Conservation (phyloP, 352 stramenopile species). For the Phytophthora hybrid region DNA sequence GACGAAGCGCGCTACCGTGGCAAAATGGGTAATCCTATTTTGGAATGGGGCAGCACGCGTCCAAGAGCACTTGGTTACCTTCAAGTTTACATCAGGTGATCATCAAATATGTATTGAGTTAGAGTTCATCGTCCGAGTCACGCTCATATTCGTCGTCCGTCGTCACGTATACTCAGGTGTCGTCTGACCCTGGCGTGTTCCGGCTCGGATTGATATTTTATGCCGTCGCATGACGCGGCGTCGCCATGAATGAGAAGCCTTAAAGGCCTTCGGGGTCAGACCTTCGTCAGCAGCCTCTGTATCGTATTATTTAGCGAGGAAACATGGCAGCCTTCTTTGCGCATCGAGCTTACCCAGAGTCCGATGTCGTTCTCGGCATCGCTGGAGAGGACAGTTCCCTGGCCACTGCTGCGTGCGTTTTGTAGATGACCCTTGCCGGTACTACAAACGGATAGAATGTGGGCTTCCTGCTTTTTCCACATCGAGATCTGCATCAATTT, state of each 20-base stretch:
- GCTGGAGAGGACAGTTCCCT: slow-evolving; percentile 11
- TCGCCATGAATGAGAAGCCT: slow-evolving; percentile 12
- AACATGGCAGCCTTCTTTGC: slow-evolving; percentile 6
- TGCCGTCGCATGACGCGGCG: slow-evolving; percentile 3
- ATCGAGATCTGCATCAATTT: slow-evolving; percentile 18
- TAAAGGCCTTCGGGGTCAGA: not conserved
- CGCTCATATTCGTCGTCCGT: not conserved
- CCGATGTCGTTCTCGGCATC: slow-evolving; percentile 4
- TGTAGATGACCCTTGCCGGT: not conserved
- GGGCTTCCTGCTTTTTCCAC: not conserved
- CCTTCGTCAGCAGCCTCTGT: slow-evolving; percentile 17
- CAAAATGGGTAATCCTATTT: too few species aligned
- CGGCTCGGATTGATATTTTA: slow-evolving; percentile 5
- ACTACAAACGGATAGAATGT: not conserved
- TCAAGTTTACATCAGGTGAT: not conserved
- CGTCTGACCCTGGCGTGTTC: slow-evolving; percentile 7
- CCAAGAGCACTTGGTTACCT: slow-evolving; percentile 11
- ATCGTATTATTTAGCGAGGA: slow-evolving; percentile 2
- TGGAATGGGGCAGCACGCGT: not conserved
- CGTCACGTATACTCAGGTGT: slow-evolving; percentile 12
- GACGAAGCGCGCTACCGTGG: too few species aligned
- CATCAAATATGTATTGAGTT: not conserved
- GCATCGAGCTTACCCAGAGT: slow-evolving; percentile 7
- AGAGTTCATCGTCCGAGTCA: not conserved
- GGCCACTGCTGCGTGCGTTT: not conserved